These are phyloP conservation scores for Cochlearia excelsa DNA, from an alignment of 345 rosid genomes.

Conservation along the genomic window DNA sequence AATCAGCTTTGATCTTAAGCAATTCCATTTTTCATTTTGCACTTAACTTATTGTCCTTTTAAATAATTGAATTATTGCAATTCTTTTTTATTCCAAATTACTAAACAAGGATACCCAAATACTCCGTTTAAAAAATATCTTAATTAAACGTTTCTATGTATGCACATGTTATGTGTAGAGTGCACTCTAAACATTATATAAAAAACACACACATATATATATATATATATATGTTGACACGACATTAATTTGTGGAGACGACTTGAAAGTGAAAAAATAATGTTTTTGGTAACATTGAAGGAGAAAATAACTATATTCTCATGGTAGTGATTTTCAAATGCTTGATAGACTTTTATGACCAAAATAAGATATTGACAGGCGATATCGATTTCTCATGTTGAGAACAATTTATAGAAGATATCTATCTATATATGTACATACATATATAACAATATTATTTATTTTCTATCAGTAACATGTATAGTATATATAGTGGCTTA, in stretches of 20 bases:
- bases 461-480: too few species aligned
- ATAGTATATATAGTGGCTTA: too few species aligned
- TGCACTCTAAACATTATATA: neutral
- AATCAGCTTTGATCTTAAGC: constrained; percentile 41
- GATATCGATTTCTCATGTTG: constrained; percentile 22
- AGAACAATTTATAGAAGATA: neutral
- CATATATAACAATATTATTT: too few species aligned
- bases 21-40: constrained; percentile 9
- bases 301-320: constrained; percentile 14
- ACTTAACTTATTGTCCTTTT: neutral
- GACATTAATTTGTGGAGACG: constrained; percentile 7
- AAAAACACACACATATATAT: neutral
- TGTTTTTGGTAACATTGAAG: neutral
- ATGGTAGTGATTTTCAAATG: constrained; percentile 20
- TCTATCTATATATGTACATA: too few species aligned
- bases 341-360: constrained; percentile 20
- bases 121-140: neutral
- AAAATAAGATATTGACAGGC: constrained; percentile 19
- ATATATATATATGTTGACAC: too few species aligned
- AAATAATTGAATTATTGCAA: neutral
- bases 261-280: neutral
- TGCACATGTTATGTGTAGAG: constrained; percentile 2
- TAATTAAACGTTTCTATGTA: neutral
- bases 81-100: neutral
- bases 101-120: too few species aligned